Evolutionary conservation across 2,329 filamentous ascomycete genomes (phyloP).

Genomic region (Nemania bipapillata): DNA sequence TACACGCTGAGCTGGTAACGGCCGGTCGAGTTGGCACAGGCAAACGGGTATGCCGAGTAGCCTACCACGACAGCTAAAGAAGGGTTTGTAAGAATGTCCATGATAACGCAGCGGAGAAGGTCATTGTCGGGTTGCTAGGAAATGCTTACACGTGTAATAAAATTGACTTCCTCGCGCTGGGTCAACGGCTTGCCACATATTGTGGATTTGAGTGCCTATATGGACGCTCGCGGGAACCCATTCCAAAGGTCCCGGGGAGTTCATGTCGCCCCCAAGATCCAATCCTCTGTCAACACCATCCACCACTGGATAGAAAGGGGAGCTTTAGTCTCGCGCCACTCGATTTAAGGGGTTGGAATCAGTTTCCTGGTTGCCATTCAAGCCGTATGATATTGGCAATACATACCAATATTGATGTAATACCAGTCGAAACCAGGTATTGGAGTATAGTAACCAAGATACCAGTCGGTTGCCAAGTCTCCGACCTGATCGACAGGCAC

Average conservation of each 20-base stretch:
- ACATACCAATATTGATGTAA: neutral
- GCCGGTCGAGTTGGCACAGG: neutral
- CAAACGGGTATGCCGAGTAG: neutral
- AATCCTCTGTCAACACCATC: neutral
- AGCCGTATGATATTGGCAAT: neutral
- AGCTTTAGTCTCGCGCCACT: neutral
- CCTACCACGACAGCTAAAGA: neutral
- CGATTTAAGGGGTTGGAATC: no score
- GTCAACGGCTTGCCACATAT: neutral
- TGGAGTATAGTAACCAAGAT: neutral
- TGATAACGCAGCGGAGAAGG: neutral
- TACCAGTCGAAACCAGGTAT: neutral
- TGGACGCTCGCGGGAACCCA: neutral
- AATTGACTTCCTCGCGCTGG: neutral
- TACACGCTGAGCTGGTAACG: conserved; percentile 1
- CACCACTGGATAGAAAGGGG: neutral
- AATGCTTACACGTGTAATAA: neutral
- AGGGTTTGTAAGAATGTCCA: neutral
- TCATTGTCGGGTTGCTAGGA: neutral
- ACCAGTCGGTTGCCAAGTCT: neutral
- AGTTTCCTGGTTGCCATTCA: no score
- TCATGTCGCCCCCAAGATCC: neutral
- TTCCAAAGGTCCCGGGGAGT: neutral
- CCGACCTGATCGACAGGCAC: neutral
- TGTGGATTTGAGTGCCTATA: neutral